phyloP scores from a whole-genome alignment of 1,139 yeast genomes.

The Eremothecium gossypii region DNA sequence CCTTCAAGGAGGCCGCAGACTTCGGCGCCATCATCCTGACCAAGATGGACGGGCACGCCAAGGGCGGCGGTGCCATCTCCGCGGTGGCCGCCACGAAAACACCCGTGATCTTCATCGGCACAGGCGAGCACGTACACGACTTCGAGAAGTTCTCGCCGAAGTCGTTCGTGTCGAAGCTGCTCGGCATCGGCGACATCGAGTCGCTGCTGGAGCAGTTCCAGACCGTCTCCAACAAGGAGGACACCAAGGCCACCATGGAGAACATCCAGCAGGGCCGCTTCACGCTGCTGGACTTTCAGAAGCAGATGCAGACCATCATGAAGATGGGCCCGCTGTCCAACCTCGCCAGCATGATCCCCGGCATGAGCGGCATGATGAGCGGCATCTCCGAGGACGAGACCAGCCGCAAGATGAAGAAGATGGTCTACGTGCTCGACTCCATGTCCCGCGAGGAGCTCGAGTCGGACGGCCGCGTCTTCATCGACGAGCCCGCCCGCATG shows the following conservation, averaged over 20 bases:
- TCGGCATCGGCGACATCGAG: constrained; percentile 94
- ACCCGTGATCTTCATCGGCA: constrained; percentile 95
- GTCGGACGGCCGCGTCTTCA: constrained; percentile 77
- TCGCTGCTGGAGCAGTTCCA: constrained; percentile 91
- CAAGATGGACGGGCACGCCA: constrained; percentile 98
- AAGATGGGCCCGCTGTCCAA: constrained; percentile 95
- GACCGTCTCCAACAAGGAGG: constrained; percentile 60
- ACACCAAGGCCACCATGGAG: constrained; percentile 86
- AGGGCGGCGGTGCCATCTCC: constrained; percentile 98
- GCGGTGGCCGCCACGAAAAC: constrained; percentile 97
- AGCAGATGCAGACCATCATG: constrained; percentile 89
- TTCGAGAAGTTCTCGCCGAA: constrained; percentile 87
- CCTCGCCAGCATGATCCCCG: constrained; percentile 93
- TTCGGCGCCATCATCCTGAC: constrained; percentile 94
- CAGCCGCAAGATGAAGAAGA: constrained; percentile 66
- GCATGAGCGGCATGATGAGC: constrained; percentile 77
- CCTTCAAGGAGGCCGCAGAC: constrained; percentile 86
- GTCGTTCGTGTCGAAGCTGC: constrained; percentile 75
- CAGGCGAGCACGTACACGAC: constrained; percentile 95
- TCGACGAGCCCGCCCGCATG: constrained; percentile 74
- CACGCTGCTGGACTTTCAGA: constrained; percentile 83
- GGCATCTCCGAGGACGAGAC: constrained; percentile 91
- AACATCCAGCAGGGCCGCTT: constrained; percentile 93
- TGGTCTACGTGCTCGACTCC: constrained; percentile 91
- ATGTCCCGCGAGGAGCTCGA: constrained; percentile 92